Conservation (phyloP, 495 filamentous ascomycete genomes). For the Neurospora sp. region DNA sequence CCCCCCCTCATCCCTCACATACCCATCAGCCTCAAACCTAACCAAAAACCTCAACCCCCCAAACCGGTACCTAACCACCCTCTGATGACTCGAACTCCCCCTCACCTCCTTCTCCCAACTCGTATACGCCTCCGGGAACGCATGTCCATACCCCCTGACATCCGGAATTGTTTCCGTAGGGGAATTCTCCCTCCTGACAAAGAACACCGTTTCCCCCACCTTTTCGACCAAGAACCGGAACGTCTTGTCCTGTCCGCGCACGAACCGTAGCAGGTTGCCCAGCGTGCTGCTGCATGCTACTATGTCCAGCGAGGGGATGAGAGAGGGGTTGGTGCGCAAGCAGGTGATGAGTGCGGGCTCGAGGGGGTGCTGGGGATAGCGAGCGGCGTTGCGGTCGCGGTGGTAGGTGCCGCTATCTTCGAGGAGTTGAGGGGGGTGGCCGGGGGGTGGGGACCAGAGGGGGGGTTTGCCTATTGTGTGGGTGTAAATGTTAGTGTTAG, state of each 20-base stretch:
- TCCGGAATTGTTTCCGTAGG: slow-evolving; percentile 41
- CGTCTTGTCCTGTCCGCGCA: slow-evolving; percentile 25
- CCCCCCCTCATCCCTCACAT: slow-evolving; percentile 11
- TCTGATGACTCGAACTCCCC: slow-evolving; percentile 50
- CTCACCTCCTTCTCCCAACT: slow-evolving; percentile 41
- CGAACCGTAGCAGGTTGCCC: slow-evolving; percentile 44
- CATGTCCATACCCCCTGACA: slow-evolving; percentile 52
- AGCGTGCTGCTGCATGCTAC: slow-evolving; percentile 54
- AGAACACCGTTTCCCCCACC: slow-evolving; percentile 51
- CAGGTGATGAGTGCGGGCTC: slow-evolving; percentile 43
- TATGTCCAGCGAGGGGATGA: slow-evolving; percentile 33
- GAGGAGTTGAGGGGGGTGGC: slow-evolving; percentile 24
- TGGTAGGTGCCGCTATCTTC: slow-evolving; percentile 45
- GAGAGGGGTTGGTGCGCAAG: too few species aligned
- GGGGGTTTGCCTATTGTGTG: slow-evolving; percentile 44
- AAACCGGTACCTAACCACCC: slow-evolving; percentile 50
- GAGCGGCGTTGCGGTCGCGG: slow-evolving; percentile 54
- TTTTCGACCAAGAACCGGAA: slow-evolving; percentile 54
- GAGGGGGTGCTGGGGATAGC: slow-evolving; percentile 44
- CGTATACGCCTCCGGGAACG: slow-evolving; percentile 57
- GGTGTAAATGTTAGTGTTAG: not conserved
- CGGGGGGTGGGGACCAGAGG: slow-evolving; percentile 43
- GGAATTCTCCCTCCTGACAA: slow-evolving; percentile 48
- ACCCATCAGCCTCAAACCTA: slow-evolving; percentile 56
- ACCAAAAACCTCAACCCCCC: slow-evolving; percentile 44